Evolutionary conservation across 768 basidiomycete genomes (phyloP).

Genomic region (Phylloporus sp.): DNA sequence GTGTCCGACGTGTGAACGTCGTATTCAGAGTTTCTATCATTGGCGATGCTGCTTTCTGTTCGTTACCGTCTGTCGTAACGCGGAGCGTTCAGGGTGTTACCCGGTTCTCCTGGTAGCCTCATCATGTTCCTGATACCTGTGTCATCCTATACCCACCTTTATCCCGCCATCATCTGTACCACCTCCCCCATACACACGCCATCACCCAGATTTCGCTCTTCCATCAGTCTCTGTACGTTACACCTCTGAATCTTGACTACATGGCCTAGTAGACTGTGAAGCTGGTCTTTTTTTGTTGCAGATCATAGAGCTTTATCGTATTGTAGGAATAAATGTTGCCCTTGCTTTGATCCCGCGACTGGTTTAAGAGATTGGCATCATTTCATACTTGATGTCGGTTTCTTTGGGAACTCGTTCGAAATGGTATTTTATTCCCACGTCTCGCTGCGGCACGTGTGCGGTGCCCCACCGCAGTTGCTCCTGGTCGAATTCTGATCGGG

Average conservation of each 20-base stretch:
- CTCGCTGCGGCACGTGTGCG: no score
- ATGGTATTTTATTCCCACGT: no score
- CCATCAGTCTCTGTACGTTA: conserved; percentile 20
- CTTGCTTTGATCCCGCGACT: neutral
- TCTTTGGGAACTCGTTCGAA: no score
- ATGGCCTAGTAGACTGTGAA: conserved; percentile 15
- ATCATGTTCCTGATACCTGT: conserved; percentile 29
- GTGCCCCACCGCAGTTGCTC: no score
- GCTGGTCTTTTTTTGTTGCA: conserved; percentile 1
- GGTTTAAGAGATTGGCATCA: neutral
- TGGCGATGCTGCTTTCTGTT: conserved; percentile 25
- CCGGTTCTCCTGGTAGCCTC: conserved; percentile 12
- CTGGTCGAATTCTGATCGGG: no score
- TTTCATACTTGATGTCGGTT: no score
- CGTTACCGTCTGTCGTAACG: conserved; percentile 16
- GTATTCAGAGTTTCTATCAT: conserved; percentile 3
- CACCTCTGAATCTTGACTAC: conserved; percentile 5
- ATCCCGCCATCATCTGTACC: conserved; percentile 25
- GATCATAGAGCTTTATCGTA: conserved; percentile 7
- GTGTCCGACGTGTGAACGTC: conserved; percentile 14
- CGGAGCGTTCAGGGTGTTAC: conserved; percentile 12
- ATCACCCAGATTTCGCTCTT: conserved; percentile 14
- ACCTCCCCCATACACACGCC: conserved; percentile 19
- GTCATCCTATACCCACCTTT: conserved; percentile 27
- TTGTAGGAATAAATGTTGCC: neutral